phyloP scores from a whole-genome alignment of 2,329 filamentous ascomycete species.

The Diaporthe velutina region DNA sequence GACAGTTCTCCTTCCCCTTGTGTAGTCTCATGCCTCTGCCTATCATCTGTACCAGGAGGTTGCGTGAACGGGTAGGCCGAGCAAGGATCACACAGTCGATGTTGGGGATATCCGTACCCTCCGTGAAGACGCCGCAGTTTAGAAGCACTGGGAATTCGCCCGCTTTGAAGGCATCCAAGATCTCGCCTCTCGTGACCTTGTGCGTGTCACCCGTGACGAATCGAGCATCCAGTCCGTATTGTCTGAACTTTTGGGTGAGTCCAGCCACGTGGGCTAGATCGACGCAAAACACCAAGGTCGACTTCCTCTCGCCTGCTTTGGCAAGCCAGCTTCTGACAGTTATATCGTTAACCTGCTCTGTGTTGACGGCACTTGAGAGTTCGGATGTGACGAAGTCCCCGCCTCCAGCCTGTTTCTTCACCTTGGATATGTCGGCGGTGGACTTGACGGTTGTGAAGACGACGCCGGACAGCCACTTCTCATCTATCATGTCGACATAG shows the following conservation, averaged over 20 bases:
- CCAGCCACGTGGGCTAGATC: slow-evolving; percentile 85
- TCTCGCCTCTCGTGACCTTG: slow-evolving; percentile 74
- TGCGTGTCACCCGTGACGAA: slow-evolving; percentile 89
- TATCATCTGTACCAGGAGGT: slow-evolving; percentile 97
- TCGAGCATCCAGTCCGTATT: slow-evolving; percentile 83
- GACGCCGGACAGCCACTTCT: slow-evolving; percentile 93
- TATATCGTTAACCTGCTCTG: slow-evolving; percentile 81
- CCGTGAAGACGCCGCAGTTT: slow-evolving; percentile 96
- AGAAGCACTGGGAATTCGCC: slow-evolving; percentile 87
- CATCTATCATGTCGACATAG: slow-evolving; percentile 78
- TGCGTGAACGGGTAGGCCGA: slow-evolving; percentile 91
- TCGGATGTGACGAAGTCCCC: slow-evolving; percentile 86
- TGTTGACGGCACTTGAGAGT: slow-evolving; percentile 89
- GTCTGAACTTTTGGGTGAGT: slow-evolving; percentile 81
- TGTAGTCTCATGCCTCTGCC: slow-evolving; percentile 90
- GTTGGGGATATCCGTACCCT: slow-evolving; percentile 97
- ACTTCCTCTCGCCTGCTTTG: slow-evolving; percentile 79
- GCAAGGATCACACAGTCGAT: slow-evolving; percentile 93
- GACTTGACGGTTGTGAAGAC: slow-evolving; percentile 93
- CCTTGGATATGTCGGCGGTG: slow-evolving; percentile 81
- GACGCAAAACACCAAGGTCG: slow-evolving; percentile 94
- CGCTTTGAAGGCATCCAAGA: slow-evolving; percentile 80
- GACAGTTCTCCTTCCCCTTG: slow-evolving; percentile 86
- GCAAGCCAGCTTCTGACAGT: slow-evolving; percentile 89
- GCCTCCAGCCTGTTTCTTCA: slow-evolving; percentile 70